Conservation (phyloP, 129 eudicot species). For the Lonicera japonica region DNA sequence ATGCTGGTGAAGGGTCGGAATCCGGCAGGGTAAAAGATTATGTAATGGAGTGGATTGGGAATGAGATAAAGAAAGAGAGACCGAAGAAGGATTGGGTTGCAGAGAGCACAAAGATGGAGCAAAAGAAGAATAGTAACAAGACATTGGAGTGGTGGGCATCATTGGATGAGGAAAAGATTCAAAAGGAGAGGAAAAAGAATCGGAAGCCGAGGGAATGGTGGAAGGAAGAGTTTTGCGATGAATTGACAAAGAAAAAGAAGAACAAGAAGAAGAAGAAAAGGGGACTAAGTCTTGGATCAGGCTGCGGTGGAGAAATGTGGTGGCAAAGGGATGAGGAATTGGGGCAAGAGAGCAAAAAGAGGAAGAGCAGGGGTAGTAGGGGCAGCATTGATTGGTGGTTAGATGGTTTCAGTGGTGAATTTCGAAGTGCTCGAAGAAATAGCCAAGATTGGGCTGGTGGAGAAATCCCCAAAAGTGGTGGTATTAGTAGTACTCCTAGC, state of each 20-base stretch:
- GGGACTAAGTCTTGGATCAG: conserved; percentile 26
- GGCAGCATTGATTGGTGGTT: conserved; percentile 88
- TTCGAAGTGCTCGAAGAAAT: conserved; percentile 60
- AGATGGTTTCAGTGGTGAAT: conserved; percentile 80
- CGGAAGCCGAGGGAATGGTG: conserved; percentile 97
- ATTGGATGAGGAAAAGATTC: conserved; percentile 32
- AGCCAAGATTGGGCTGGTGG: conserved; percentile 75
- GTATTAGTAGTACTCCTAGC: conserved; percentile 93
- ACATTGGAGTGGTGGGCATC: conserved; percentile 64
- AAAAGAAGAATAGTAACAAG: conserved; percentile 48
- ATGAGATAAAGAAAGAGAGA: conserved; percentile 88
- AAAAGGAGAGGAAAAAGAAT: conserved; percentile 60
- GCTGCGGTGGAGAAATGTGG: conserved; percentile 67
- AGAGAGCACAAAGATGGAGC: conserved; percentile 27
- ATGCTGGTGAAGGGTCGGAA: conserved; percentile 45
- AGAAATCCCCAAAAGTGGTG: conserved; percentile 92
- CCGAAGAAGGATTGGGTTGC: conserved; percentile 60
- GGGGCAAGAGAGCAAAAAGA: conserved; percentile 55
- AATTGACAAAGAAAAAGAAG: conserved; percentile 73
- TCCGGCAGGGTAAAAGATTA: conserved; percentile 93
- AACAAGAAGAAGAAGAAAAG: conserved; percentile 53
- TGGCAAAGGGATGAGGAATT: conserved; percentile 86
- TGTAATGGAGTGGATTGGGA: conserved; percentile 99
- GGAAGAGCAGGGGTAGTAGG: conserved; percentile 53
- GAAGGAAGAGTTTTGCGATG: conserved; percentile 97